Conservation (phyloP, 2,329 filamentous ascomycete genomes). For the Fusarium mexicanum region DNA sequence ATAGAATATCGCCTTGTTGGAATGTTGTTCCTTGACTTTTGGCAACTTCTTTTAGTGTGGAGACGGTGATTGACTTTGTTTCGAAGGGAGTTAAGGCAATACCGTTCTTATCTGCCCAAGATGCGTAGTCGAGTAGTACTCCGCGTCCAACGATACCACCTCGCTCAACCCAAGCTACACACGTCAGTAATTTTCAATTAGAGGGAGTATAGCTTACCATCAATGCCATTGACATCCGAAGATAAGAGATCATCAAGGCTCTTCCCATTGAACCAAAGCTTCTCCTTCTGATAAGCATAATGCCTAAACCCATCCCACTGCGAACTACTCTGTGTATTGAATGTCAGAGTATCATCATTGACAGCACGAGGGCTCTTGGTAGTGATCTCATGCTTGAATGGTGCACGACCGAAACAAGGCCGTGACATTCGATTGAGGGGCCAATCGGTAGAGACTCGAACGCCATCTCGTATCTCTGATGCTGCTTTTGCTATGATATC, state of each 20-base stretch:
- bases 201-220: constrained; percentile 26
- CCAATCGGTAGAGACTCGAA: constrained; percentile 49
- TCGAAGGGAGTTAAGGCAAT: constrained; percentile 52
- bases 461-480: constrained; percentile 44
- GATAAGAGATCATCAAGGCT: constrained; percentile 56
- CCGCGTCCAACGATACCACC: constrained; percentile 61
- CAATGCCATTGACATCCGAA: constrained; percentile 42
- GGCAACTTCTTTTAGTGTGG: constrained; percentile 55
- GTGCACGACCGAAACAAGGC: constrained; percentile 48
- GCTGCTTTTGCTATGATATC: constrained; percentile 39
- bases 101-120: constrained; percentile 53
- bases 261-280: constrained; percentile 47
- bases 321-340: constrained; percentile 52
- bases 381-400: constrained; percentile 43
- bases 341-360: constrained; percentile 47
- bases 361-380: constrained; percentile 43
- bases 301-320: constrained; percentile 54
- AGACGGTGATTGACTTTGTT: constrained; percentile 54
- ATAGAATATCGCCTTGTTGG: constrained; percentile 63
- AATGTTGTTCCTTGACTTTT: constrained; percentile 55
- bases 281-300: constrained; percentile 51
- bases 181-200: rapidly evolving
- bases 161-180: constrained; percentile 21
- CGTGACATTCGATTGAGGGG: constrained; percentile 45
- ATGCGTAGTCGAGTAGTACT: constrained; percentile 62